phyloP scores from a whole-genome alignment of 148 eudicot genomes.

The Cornus suecica region DNA sequence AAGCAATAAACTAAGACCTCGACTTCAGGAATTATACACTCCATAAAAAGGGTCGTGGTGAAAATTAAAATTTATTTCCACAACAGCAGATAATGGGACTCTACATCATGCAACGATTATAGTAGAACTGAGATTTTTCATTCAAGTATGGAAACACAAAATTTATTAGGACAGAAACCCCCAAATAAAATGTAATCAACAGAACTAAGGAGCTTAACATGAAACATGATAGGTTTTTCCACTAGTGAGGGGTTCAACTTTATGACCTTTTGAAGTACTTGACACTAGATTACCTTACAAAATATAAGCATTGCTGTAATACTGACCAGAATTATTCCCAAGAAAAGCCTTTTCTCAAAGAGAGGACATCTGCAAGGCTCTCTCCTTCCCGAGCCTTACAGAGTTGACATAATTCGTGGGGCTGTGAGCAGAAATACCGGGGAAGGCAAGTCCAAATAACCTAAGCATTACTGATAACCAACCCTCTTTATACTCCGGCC shows the following conservation, averaged over 20 bases:
- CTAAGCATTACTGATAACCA: slow-evolving; percentile 53
- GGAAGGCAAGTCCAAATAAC: slow-evolving; percentile 46
- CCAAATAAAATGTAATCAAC: not conserved
- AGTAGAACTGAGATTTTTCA: not conserved
- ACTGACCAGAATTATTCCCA: slow-evolving; percentile 4
- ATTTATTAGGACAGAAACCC: not conserved
- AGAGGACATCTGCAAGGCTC: slow-evolving; percentile 24
- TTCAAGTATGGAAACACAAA: not conserved
- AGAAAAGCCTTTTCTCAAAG: slow-evolving; percentile 6
- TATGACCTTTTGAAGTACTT: not conserved
- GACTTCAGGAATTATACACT: not conserved
- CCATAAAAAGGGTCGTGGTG: too few species aligned
- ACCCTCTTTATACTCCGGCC: slow-evolving; percentile 56
- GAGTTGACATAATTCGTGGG: slow-evolving; percentile 75
- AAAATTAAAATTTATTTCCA: too few species aligned
- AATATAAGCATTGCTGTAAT: not conserved
- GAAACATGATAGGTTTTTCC: not conserved
- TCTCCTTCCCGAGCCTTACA: slow-evolving; percentile 51
- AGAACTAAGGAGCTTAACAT: not conserved
- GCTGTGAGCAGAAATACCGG: slow-evolving; percentile 77
- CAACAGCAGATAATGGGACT: too few species aligned
- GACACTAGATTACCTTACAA: not conserved
- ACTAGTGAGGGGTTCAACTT: not conserved
- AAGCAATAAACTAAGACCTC: not conserved
- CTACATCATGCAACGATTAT: not conserved